phyloP scores from a whole-genome alignment of 495 filamentous ascomycete species.

The Cercophora sp. region DNA sequence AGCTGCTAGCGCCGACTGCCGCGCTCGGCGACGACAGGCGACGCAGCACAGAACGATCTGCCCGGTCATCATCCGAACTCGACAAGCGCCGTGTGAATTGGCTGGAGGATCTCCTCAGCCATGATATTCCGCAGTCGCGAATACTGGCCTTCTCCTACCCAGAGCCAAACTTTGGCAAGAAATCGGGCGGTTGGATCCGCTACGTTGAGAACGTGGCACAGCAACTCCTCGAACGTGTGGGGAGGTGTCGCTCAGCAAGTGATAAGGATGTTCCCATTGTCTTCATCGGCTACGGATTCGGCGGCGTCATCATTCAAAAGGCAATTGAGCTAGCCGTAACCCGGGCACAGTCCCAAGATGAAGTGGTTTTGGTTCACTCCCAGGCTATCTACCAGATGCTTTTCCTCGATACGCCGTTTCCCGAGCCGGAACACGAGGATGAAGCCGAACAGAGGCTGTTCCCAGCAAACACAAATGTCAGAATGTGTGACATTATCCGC shows the following conservation, averaged over 20 bases:
- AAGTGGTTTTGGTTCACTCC: not conserved
- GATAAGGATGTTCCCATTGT: conserved; percentile 4
- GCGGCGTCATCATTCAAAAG: conserved; percentile 14
- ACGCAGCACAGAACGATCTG: not conserved
- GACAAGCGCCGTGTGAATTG: conserved; percentile 6
- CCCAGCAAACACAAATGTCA: conserved; percentile 11
- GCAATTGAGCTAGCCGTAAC: conserved; percentile 3
- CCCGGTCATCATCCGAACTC: not conserved
- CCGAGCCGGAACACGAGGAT: not conserved
- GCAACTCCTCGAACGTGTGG: not conserved
- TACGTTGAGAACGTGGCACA: conserved; percentile 9
- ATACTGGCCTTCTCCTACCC: conserved; percentile 11
- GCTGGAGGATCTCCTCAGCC: conserved; percentile 9
- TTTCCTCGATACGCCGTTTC: conserved; percentile 14
- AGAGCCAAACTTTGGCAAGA: not conserved
- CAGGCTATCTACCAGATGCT: conserved; percentile 5
- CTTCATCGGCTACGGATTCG: conserved; percentile 15
- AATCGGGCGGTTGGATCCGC: not conserved
- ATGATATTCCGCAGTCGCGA: conserved; percentile 5
- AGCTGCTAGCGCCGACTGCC: not conserved
- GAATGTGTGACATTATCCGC: conserved; percentile 11
- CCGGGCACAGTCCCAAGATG: not conserved
- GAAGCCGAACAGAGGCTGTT: not conserved
- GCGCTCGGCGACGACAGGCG: not conserved
- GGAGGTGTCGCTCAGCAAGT: not conserved